Conservation (phyloP, 768 basidiomycete genomes). For the Clitopilus passeckerianus region DNA sequence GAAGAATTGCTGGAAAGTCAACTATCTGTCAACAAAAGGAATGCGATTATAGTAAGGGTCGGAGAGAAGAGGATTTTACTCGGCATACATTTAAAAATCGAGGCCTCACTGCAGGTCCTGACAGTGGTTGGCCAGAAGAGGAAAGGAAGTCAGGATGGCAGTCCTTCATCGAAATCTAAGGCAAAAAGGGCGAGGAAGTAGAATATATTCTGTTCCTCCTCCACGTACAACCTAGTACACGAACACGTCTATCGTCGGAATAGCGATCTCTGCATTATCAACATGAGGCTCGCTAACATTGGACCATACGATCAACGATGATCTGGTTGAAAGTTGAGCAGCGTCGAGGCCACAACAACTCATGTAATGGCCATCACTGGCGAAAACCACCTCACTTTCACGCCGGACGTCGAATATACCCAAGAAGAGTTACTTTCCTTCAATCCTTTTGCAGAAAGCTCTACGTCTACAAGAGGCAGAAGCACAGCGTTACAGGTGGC, state of each 20-base stretch:
- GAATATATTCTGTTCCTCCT: constrained; percentile 8
- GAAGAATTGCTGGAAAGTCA: constrained; percentile 38
- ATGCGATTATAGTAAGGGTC: constrained; percentile 69
- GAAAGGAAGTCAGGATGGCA: constrained; percentile 1
- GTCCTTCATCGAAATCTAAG: constrained; percentile 7
- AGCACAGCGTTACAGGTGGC: not conserved
- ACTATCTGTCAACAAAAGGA: constrained; percentile 41
- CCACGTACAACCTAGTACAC: constrained; percentile 6
- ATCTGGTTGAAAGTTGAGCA: constrained; percentile 5
- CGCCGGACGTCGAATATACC: constrained; percentile 6
- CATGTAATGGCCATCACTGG: constrained; percentile 13
- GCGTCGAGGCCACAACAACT: not conserved
- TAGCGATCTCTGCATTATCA: too few relatives aligned
- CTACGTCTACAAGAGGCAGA: not conserved
- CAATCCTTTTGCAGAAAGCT: not conserved
- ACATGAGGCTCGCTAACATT: not conserved
- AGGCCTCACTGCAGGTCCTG: not conserved
- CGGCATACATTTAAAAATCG: constrained; percentile 17
- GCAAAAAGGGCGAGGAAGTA: not conserved
- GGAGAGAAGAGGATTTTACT: constrained; percentile 74
- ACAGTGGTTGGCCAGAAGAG: constrained; percentile 7
- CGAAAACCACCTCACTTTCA: constrained; percentile 20
- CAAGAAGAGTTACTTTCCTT: not conserved
- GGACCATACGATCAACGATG: not conserved
- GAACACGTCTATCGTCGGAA: not conserved